These are phyloP conservation scores for Yarrowia deformans DNA, from an alignment of 805 yeast genomes.

Conservation along the genomic window DNA sequence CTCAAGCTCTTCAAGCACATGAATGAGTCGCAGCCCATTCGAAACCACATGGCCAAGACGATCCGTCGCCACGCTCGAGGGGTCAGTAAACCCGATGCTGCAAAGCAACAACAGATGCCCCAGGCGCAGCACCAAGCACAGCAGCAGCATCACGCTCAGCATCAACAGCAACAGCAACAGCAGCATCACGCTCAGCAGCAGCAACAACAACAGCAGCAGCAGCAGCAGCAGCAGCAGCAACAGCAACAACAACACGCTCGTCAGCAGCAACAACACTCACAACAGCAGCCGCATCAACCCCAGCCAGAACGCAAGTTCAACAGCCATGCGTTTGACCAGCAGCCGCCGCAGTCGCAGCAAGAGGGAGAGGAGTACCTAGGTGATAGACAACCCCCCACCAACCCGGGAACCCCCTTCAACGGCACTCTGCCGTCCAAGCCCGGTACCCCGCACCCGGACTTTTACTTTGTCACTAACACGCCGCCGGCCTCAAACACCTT, in stretches of 20 bases:
- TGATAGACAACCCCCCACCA: slow-evolving; percentile 14
- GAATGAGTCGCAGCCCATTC: slow-evolving; percentile 42
- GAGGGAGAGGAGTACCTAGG: slow-evolving; percentile 15
- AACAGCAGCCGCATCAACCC: slow-evolving; percentile 7
- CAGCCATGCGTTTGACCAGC: slow-evolving; percentile 14
- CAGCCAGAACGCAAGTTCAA: slow-evolving; percentile 28
- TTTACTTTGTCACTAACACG: slow-evolving; percentile 49
- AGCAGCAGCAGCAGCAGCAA: slow-evolving; percentile 9
- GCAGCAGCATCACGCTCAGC: slow-evolving; percentile 13
- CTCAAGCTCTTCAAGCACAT: slow-evolving; percentile 58
- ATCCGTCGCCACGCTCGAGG: slow-evolving; percentile 9
- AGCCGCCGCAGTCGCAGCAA: not conserved
- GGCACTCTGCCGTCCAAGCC: slow-evolving; percentile 22
- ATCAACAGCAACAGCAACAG: not conserved
- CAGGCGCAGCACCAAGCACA: slow-evolving; percentile 11
- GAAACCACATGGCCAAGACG: slow-evolving; percentile 39
- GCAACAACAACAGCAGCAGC: slow-evolving; percentile 1
- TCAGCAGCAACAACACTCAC: slow-evolving; percentile 3
- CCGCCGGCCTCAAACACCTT: slow-evolving; percentile 49
- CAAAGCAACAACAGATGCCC: slow-evolving; percentile 20
- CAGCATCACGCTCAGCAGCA: not conserved
- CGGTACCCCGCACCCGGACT: slow-evolving; percentile 46
- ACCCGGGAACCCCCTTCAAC: slow-evolving; percentile 32
- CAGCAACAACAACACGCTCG: slow-evolving; percentile 6
- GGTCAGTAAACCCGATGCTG: not conserved